Percentiles rank a stretch among this genome's conserved stretches.
Evolutionary conservation across 2,329 filamentous ascomycete species (phyloP).

Genomic region (Epicoccum sorghinum): DNA sequence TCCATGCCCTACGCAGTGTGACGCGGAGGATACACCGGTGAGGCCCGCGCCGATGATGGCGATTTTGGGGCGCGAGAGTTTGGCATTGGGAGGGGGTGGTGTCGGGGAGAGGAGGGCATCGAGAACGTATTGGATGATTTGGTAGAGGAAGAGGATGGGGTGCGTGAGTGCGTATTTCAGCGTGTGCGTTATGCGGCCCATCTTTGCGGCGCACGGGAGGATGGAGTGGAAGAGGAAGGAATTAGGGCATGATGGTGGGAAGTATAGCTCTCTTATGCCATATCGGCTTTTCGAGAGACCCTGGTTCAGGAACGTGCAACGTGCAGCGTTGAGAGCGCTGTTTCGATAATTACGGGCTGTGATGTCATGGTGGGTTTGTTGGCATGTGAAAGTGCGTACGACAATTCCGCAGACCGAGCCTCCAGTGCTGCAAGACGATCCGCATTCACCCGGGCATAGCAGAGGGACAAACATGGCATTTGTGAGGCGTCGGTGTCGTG

Average conservation of each 20-base stretch:
- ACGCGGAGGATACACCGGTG: slow-evolving; percentile 77
- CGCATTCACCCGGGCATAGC: not conserved
- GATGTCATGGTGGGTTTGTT: slow-evolving; percentile 30
- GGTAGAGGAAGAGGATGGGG: slow-evolving; percentile 66
- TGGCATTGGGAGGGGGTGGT: slow-evolving; percentile 65
- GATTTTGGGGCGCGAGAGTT: slow-evolving; percentile 65
- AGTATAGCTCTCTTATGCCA: not conserved
- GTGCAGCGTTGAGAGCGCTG: slow-evolving; percentile 18
- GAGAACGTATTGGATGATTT: slow-evolving; percentile 68
- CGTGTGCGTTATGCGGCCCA: slow-evolving; percentile 25
- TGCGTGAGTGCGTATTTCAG: slow-evolving; percentile 43
- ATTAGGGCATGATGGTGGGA: not conserved
- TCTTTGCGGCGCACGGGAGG: slow-evolving; percentile 5
- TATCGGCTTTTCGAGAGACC: not conserved
- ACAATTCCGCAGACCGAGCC: not conserved
- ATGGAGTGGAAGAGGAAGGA: not conserved
- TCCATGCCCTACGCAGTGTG: slow-evolving; percentile 83
- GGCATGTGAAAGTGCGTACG: slow-evolving; percentile 29
- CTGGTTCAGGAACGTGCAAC: slow-evolving; percentile 14
- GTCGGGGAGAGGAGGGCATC: slow-evolving; percentile 70
- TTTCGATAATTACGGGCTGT: slow-evolving; percentile 21
- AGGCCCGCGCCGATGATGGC: slow-evolving; percentile 60
- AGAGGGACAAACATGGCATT: not conserved
- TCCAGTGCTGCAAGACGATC: not conserved
- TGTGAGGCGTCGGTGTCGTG: not conserved